A percentile compares a stretch with the other conserved stretches of the same genome.
These are phyloP conservation scores for Phoenix dactylifera DNA, from an alignment of 176 grass and related monocot species.

Conservation along the genomic window DNA sequence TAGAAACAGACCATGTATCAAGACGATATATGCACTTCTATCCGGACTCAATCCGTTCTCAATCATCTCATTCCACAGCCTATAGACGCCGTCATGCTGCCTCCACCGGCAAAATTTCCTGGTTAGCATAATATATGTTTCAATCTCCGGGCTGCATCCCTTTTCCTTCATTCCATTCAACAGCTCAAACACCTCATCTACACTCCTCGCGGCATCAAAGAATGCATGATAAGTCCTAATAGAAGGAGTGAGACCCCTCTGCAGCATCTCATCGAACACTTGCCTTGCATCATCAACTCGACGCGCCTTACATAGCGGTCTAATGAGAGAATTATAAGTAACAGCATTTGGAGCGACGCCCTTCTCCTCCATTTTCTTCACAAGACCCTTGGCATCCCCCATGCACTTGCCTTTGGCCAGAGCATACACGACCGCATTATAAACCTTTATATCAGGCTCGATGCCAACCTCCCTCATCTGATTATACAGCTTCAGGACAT, in stretches of 20 bases:
- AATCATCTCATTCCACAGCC: constrained; percentile 66
- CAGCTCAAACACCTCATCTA: constrained; percentile 52
- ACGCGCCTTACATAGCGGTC: constrained; percentile 56
- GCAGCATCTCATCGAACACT: constrained; percentile 60
- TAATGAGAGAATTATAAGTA: constrained; percentile 72
- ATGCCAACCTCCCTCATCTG: constrained; percentile 61
- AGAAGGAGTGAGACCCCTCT: constrained; percentile 43
- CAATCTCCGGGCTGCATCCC: constrained; percentile 39
- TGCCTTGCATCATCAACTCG: constrained; percentile 49
- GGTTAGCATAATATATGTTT: constrained; percentile 75
- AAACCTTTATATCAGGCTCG: constrained; percentile 51
- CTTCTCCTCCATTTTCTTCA: constrained; percentile 58
- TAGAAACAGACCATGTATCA: constrained; percentile 74
- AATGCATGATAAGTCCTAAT: constrained; percentile 75
- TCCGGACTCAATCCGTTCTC: constrained; percentile 55
- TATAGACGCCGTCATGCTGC: constrained; percentile 54
- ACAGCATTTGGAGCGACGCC: constrained; percentile 39
- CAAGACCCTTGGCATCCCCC: constrained; percentile 43
- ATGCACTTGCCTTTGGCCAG: constrained; percentile 64
- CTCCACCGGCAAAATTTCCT: constrained; percentile 69
- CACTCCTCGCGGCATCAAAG: constrained; percentile 37
- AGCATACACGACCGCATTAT: constrained; percentile 59
- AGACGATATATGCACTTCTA: constrained; percentile 62
- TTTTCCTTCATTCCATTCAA: constrained; percentile 46
- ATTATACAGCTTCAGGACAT: constrained; percentile 70